Base-by-base conservation (phyloP, 2,329 filamentous ascomycete species). In the Ceratocystis variospora region DNA sequence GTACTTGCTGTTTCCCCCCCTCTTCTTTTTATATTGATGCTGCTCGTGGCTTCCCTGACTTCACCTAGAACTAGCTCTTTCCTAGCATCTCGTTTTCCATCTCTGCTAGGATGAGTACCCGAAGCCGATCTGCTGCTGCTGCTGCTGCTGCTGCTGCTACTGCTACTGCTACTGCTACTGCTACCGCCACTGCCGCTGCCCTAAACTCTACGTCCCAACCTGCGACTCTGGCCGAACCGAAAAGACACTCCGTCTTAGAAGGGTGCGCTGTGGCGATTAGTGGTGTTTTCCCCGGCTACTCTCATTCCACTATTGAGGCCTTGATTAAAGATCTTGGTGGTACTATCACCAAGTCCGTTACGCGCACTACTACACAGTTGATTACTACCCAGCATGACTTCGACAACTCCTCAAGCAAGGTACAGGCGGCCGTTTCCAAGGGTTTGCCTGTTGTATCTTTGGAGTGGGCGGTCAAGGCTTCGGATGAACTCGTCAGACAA, bases 391-490 rank as follows among this genome's bases (percentile, higher is more conserved):
- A 80, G 6, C 74, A 77, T 7, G 83, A 86, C 68, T 81, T 77
- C 69, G 74, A 79, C 6, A 80, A 78, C 57, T 73, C 74, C 0
- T 79, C 79, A 0, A 72, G 75, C 55, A 87, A 87, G 71, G 79
- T 82, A 69, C 76, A 76, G 70, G 73, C 80, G 17, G 81, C 79
- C 3, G 72, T 76, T 8, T 70, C 76, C 12, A 76, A 79, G 44
- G 76, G 73, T 22, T 74, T 87, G 12, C 78, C 78, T 2, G 78
- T 89, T 59, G 79, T 90, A 31, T 77, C 74, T 8, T 73, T 86
- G 0, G 75, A 81, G 15, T 90, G 87, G 87, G 75, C 86, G n/a
- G 69, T 81, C 1, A 79, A 85, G n/a, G 84, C 79, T 25, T 75
- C 81, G 46, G 67, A 69, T 8, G 66, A 28, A 15, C 48, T 72